Base-by-base conservation (phyloP, 148 eudicot genomes). In the Vaccinium corymbosum region DNA sequence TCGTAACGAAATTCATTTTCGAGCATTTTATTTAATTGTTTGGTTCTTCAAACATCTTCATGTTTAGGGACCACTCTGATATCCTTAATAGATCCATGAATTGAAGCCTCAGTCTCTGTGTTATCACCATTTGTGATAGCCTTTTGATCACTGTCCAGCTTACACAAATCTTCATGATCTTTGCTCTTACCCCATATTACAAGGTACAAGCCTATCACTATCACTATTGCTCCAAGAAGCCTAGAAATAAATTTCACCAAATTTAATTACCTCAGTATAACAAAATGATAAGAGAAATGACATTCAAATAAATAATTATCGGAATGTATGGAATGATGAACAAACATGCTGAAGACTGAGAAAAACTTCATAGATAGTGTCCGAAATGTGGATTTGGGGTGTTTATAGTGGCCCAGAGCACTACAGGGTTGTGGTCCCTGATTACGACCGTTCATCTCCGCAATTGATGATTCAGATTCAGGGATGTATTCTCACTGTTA, bases 151-250 rank as follows among this genome's bases (percentile, higher is more conserved):
- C 3, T 76, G 22, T 20, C 55, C 13, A n/a, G 9, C 13, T 85
- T 83, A 35, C 84, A 74, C 6, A 29, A 42, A 79, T 51, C 38
- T 79, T 64, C 73, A 16, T 85, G 25, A 70, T 91, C 93, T 49
- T 84, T 86, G 85, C 79, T 78, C 83, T 88, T 89, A 1, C 91
- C 89, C 91, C 91, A 88, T 71, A 88, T 38, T 14, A 89, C 90
- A 11, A 89, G 46, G 78, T 91, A 91, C 68, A 91, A 50, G 16
- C 93, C 93, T 14, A 78, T 16, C 55, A 91, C 93, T 6, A 91
- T 91, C 48, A 89, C 80, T 3, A 57, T 6, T 17, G 89, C 87
- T 87, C 93, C 93, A 53, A 85, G 3, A n/a, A 89, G 81, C 86
- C 92, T 90, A 83, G 61, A 85, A 74, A 68, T 14, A 25, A 76